phyloP scores from a whole-genome alignment of 768 basidiomycete genomes.

The Psilocybe tampanensis region DNA sequence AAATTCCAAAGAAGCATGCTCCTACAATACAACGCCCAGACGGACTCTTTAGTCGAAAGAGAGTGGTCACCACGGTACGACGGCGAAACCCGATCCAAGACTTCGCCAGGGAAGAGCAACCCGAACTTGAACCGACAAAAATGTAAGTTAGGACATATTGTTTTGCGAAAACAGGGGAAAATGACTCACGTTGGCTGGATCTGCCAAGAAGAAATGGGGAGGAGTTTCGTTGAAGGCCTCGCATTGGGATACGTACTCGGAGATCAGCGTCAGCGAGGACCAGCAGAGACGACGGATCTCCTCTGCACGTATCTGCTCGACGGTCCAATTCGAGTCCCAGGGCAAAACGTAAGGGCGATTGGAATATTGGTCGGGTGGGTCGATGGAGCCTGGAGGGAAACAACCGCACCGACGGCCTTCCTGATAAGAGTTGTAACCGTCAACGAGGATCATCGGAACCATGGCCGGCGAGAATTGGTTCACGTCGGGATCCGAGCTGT shows the following conservation, averaged over 20 bases:
- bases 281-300: conserved; percentile 78
- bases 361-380: conserved; percentile 36
- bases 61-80: conserved; percentile 40
- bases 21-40: conserved; percentile 84
- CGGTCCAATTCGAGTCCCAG: conserved; percentile 64
- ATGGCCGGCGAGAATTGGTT: conserved; percentile 48
- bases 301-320: conserved; percentile 60
- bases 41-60: conserved; percentile 70
- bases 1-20: conserved; percentile 83
- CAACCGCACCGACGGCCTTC: conserved; percentile 20
- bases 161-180: background rate
- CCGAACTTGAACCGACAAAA: conserved; percentile 45
- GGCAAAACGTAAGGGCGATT: conserved; percentile 54
- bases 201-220: conserved; percentile 58
- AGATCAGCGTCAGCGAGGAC: conserved; percentile 70
- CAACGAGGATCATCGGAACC: conserved; percentile 51
- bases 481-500: conserved; percentile 55
- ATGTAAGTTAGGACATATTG: background rate
- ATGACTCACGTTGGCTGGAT: conserved; percentile 61
- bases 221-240: conserved; percentile 64
- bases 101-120: conserved; percentile 77
- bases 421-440: conserved; percentile 15
- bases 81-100: conserved; percentile 50
- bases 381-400: conserved; percentile 29
- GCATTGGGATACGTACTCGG: conserved; percentile 69